Conservation (phyloP, 768 basidiomycete genomes). For the Tricholoma matsutake region DNA sequence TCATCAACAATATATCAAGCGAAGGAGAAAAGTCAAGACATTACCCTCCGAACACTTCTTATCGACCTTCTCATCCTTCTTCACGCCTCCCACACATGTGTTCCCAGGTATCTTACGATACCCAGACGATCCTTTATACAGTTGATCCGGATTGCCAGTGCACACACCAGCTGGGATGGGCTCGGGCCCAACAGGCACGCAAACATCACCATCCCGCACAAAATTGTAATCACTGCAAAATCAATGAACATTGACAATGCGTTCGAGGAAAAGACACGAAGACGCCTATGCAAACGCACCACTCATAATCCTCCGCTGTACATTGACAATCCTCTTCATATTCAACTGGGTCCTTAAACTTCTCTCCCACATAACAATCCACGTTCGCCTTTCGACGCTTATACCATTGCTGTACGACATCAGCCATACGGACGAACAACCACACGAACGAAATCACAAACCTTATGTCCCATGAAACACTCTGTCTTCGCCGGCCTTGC, state of each 20-base stretch:
- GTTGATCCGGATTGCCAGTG: slow-evolving; percentile 46
- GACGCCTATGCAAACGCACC: slow-evolving; percentile 45
- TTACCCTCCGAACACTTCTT: slow-evolving; percentile 82
- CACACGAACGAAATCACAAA: slow-evolving; percentile 26
- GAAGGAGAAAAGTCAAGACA: slow-evolving; percentile 20
- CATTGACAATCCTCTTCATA: slow-evolving; percentile 85
- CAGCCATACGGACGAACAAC: neutral
- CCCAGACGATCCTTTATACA: slow-evolving; percentile 86
- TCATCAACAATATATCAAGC: neutral
- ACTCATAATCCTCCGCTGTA: slow-evolving; percentile 88
- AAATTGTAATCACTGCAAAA: slow-evolving; percentile 82
- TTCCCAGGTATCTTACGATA: slow-evolving; percentile 93
- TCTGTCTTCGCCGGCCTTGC: slow-evolving; percentile 63
- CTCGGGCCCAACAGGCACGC: slow-evolving; percentile 86
- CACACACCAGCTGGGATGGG: slow-evolving; percentile 79
- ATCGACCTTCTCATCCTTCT: slow-evolving; percentile 64
- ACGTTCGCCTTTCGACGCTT: slow-evolving; percentile 76
- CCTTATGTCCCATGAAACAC: slow-evolving; percentile 95
- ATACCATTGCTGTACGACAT: slow-evolving; percentile 81
- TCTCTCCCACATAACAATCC: slow-evolving; percentile 87
- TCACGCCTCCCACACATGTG: slow-evolving; percentile 69
- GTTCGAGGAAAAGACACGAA: neutral
- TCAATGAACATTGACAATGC: neutral
- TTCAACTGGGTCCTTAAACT: slow-evolving; percentile 82
- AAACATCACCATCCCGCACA: slow-evolving; percentile 67